Percentiles rank a stretch among this genome's conserved stretches.
These are phyloP conservation scores for Stenocarpella maydis DNA, from an alignment of 2,329 filamentous ascomycete genomes.

Conservation along the genomic window DNA sequence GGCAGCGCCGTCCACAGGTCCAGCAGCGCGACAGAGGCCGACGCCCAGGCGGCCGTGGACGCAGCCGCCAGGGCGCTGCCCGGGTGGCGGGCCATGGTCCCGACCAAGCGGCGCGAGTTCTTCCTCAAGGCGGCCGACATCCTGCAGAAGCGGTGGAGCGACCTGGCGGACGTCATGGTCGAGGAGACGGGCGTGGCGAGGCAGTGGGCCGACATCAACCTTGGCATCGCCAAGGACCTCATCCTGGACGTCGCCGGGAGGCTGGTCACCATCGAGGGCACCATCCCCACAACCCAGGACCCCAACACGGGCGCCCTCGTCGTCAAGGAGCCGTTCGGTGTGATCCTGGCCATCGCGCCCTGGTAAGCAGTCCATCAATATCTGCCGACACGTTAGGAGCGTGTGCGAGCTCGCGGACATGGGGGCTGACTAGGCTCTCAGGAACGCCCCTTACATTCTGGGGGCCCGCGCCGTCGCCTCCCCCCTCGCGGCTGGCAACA, in stretches of 20 bases:
- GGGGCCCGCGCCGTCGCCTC: constrained; percentile 63
- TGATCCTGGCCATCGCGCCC: constrained; percentile 80
- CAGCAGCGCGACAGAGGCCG: constrained; percentile 40
- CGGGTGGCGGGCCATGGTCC: constrained; percentile 71
- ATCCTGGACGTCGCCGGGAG: constrained; percentile 54
- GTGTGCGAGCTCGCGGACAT: neutral
- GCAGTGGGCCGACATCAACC: constrained; percentile 54
- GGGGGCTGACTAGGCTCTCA: constrained; percentile 39
- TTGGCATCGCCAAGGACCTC: constrained; percentile 46
- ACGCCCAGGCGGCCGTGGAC: constrained; percentile 43
- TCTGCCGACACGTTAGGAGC: neutral
- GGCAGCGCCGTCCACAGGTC: constrained; percentile 42
- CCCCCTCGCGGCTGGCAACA: constrained; percentile 81
- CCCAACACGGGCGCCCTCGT: constrained; percentile 69
- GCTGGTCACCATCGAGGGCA: constrained; percentile 46
- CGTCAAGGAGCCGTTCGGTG: constrained; percentile 79
- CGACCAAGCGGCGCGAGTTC: constrained; percentile 70
- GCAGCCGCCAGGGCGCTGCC: constrained; percentile 73
- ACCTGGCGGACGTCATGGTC: constrained; percentile 67
- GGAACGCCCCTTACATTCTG: constrained; percentile 67
- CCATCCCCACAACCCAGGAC: constrained; percentile 47
- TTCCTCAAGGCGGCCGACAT: constrained; percentile 74
- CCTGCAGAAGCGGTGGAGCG: constrained; percentile 65
- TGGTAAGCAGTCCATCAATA: constrained; percentile 64
- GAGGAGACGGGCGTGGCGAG: constrained; percentile 53